phyloP scores from a whole-genome alignment of 176 grass and related monocot species.

The Aechmea fasciata region DNA sequence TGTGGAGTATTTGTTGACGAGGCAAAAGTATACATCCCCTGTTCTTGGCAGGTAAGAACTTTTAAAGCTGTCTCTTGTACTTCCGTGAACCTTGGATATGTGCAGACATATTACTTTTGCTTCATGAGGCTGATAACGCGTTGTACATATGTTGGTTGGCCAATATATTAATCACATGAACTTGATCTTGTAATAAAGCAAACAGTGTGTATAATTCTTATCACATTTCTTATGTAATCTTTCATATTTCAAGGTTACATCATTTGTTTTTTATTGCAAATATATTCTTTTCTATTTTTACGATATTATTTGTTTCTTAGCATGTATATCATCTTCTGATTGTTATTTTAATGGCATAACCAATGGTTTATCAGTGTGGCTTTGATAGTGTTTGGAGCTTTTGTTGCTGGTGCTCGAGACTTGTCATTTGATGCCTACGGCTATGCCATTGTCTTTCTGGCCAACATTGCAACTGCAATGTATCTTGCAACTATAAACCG shows the following conservation, averaged over 20 bases:
- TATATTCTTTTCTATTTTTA: not conserved
- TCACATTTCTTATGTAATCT: too few species aligned
- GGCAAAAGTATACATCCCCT: constrained; percentile 78
- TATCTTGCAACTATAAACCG: constrained; percentile 98
- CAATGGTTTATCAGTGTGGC: constrained; percentile 71
- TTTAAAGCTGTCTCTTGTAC: constrained; percentile 12
- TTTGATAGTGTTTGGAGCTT: constrained; percentile 90
- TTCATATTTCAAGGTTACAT: too few species aligned
- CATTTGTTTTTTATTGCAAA: not conserved
- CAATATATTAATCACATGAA: too few species aligned
- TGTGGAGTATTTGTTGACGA: constrained; percentile 87
- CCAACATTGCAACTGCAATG: constrained; percentile 90
- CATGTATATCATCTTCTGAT: constrained; percentile 16
- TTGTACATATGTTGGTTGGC: too few species aligned
- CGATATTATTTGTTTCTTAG: not conserved
- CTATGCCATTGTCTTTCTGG: constrained; percentile 83
- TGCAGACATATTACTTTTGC: constrained; percentile 1
- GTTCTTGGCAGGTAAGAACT: constrained; percentile 71
- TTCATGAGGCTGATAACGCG: not conserved
- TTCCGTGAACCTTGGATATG: constrained; percentile 1
- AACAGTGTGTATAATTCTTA: too few species aligned
- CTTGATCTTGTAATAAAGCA: too few species aligned
- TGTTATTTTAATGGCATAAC: constrained; percentile 28
- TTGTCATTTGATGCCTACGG: constrained; percentile 85
- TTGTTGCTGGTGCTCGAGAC: constrained; percentile 87